Evolutionary conservation across 2,329 filamentous ascomycete species (phyloP).

Genomic region (Xylariales sp.): DNA sequence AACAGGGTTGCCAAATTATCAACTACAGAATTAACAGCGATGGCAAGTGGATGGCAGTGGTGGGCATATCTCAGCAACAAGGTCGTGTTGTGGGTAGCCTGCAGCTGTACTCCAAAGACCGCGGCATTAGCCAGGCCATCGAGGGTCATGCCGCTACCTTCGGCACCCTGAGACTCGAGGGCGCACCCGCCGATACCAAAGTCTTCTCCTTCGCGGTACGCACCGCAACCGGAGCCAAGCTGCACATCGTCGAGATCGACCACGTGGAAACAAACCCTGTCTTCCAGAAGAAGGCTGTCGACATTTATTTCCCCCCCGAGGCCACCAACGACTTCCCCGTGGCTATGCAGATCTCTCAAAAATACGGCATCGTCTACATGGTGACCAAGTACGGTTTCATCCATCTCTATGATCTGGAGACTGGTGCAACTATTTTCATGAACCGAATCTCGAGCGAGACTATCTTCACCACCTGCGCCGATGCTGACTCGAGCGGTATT

Average conservation of each 20-base stretch:
- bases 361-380: conserved; percentile 95
- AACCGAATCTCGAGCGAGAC: conserved; percentile 99
- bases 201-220: conserved; percentile 96
- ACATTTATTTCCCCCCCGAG: conserved; percentile 96
- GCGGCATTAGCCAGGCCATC: conserved; percentile 95
- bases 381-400: conserved; percentile 99
- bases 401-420: conserved; percentile 96
- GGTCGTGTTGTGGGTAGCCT: conserved; percentile 93
- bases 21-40: conserved; percentile 97
- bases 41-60: conserved; percentile 96
- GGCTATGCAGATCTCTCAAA: conserved; percentile 92
- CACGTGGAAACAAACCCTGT: conserved; percentile 83
- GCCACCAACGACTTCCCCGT: conserved; percentile 97
- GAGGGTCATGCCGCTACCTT: conserved; percentile 97
- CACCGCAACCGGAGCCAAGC: conserved; percentile 82
- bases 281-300: conserved; percentile 94
- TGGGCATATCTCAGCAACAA: conserved; percentile 90
- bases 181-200: conserved; percentile 85
- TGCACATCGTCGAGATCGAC: conserved; percentile 97
- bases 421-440: conserved; percentile 95
- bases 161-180: conserved; percentile 82
- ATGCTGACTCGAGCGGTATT: conserved; percentile 80
- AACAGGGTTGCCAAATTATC: conserved; percentile 93
- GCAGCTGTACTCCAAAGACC: conserved; percentile 94
- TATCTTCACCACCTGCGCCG: conserved; percentile 89